These are phyloP conservation scores for Cercophora newfieldiana DNA, from an alignment of 495 filamentous ascomycete species.

Conservation along the genomic window DNA sequence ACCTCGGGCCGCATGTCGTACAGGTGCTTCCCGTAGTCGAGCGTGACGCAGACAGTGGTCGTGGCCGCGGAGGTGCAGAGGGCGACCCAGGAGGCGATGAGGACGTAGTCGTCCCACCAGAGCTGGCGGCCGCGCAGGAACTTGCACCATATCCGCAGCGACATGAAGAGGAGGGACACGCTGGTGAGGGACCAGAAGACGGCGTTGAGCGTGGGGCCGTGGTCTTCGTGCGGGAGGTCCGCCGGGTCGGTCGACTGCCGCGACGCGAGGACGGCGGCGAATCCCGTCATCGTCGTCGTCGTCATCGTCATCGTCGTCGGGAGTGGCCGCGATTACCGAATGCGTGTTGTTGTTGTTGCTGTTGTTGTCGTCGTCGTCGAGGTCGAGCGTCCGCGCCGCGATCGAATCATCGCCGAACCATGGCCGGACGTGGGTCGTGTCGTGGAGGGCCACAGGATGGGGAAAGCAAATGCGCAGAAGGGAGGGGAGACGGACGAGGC, in stretches of 20 bases:
- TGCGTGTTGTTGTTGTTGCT: too few species aligned
- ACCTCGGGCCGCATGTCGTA: conserved; percentile 26
- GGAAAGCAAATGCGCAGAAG: not conserved
- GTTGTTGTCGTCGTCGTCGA: not conserved
- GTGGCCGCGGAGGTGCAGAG: conserved; percentile 20
- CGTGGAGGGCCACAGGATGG: too few species aligned
- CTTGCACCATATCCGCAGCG: conserved; percentile 34
- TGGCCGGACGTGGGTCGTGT: not conserved
- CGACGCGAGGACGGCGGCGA: not conserved
- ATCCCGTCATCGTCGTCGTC: not conserved
- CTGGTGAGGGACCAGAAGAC: conserved; percentile 37
- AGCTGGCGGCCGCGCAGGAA: conserved; percentile 21
- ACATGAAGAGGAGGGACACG: conserved; percentile 29
- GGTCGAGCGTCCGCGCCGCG: not conserved
- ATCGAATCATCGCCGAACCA: not conserved
- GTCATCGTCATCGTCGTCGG: not conserved
- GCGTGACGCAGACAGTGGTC: conserved; percentile 25
- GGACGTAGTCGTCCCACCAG: conserved; percentile 38
- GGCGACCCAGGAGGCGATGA: conserved; percentile 32
- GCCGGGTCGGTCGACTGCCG: conserved; percentile 1
- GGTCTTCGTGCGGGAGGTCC: conserved; percentile 22
- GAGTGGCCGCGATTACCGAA: not conserved
- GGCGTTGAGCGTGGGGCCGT: conserved; percentile 33
- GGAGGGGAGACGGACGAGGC: not conserved
- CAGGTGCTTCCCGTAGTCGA: conserved; percentile 29